These are phyloP conservation scores for Backusella australiensis DNA, from an alignment of 192 early-diverging fungal genomes.

Conservation along the genomic window DNA sequence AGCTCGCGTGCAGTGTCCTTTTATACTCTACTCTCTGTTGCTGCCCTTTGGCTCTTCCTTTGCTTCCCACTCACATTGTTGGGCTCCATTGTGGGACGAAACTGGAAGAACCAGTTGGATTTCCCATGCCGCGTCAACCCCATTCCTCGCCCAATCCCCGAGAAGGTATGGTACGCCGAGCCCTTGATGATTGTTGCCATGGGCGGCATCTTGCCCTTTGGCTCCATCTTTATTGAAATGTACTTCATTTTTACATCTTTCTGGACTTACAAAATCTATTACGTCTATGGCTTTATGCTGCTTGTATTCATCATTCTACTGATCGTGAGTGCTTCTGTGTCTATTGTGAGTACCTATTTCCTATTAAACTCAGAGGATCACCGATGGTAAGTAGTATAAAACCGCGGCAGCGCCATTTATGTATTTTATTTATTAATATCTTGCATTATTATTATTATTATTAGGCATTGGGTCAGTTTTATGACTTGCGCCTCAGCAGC, in stretches of 20 bases:
- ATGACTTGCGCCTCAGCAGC: constrained; percentile 72
- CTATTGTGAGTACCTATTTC: constrained; percentile 75
- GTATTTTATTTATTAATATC: not conserved
- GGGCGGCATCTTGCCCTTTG: constrained; percentile 75
- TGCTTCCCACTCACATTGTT: constrained; percentile 69
- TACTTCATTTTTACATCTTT: constrained; percentile 83
- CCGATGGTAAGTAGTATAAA: constrained; percentile 50
- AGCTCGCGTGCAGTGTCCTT: constrained; percentile 82
- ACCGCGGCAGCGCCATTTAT: not conserved
- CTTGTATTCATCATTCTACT: constrained; percentile 70
- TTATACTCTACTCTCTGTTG: constrained; percentile 63
- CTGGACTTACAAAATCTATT: constrained; percentile 76
- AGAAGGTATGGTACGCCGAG: constrained; percentile 68
- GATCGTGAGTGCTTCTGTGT: constrained; percentile 66
- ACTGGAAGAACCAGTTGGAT: constrained; percentile 56
- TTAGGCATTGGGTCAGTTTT: constrained; percentile 76
- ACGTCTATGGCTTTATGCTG: constrained; percentile 79
- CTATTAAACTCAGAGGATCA: constrained; percentile 80
- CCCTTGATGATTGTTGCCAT: constrained; percentile 55
- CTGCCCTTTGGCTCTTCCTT: constrained; percentile 70
- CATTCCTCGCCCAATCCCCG: constrained; percentile 76
- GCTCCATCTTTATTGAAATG: constrained; percentile 81
- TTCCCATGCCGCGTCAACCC: constrained; percentile 80
- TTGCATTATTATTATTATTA: not conserved
- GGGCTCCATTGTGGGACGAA: constrained; percentile 67